Conservation (phyloP, 108 stramenopile species). For the Nannochloropsis salina region DNA sequence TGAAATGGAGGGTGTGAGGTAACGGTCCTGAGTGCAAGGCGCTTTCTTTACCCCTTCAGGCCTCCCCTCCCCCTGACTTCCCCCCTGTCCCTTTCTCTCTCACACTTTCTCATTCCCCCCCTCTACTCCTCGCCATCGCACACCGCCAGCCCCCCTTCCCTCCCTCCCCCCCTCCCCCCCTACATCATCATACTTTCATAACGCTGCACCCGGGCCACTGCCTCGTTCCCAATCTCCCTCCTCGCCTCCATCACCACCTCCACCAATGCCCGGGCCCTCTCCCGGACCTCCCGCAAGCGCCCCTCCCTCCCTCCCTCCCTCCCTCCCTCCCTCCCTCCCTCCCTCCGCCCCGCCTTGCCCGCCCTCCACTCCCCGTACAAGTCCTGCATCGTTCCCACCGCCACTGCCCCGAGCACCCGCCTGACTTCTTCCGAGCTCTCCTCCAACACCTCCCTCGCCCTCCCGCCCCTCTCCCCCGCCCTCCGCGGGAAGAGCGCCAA, state of each 20-base stretch:
- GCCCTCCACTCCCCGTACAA: neutral
- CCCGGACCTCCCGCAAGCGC: neutral
- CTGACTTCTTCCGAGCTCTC: neutral
- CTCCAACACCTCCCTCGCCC: neutral
- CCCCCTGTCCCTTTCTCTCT: no score
- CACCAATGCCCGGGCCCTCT: neutral
- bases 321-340: no score
- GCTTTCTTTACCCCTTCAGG: no score
- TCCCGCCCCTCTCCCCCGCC: neutral
- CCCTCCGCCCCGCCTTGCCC: neutral
- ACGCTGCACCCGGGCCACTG: neutral
- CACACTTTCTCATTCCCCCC: no score
- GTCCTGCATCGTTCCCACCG: neutral
- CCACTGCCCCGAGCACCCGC: neutral
- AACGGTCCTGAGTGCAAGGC: no score
- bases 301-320: neutral
- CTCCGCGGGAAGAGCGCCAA: neutral
- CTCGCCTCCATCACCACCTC: neutral
- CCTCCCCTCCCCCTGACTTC: no score
- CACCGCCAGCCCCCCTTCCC: neutral
- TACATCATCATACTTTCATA: neutral
- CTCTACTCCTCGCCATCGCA: neutral
- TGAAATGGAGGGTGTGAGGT: no score
- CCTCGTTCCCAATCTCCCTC: neutral
- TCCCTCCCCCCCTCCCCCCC: neutral